These are phyloP conservation scores for Gossypium australe DNA, from an alignment of 345 rosid genomes.

Conservation along the genomic window DNA sequence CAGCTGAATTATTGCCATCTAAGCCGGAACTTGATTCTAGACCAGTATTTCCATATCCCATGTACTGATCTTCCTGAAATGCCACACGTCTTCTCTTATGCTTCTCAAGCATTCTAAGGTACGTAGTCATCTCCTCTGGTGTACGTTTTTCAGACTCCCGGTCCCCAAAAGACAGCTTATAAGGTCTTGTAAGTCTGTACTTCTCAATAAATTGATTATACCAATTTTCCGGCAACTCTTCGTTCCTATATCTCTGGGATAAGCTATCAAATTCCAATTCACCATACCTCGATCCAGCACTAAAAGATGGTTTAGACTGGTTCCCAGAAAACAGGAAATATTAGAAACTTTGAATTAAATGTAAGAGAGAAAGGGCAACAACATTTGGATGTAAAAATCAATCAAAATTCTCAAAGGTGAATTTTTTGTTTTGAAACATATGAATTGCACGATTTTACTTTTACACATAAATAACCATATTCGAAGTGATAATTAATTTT, in stretches of 20 bases:
- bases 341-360: not conserved
- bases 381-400: not conserved
- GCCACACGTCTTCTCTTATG: slow-evolving; percentile 72
- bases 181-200: slow-evolving; percentile 46
- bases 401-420: not conserved
- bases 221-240: slow-evolving; percentile 90
- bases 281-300: slow-evolving; percentile 40
- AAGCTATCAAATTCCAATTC: slow-evolving; percentile 51
- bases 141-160: slow-evolving; percentile 66
- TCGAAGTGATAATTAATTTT: not conserved
- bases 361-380: not conserved
- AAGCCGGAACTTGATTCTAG: slow-evolving; percentile 38
- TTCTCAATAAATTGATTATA: slow-evolving; percentile 70
- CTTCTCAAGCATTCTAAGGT: slow-evolving; percentile 47
- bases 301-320: slow-evolving; percentile 41
- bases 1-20: slow-evolving; percentile 38
- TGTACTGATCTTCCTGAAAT: slow-evolving; percentile 38
- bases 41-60: slow-evolving; percentile 25
- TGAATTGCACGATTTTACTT: not conserved
- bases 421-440: not conserved
- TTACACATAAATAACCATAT: not conserved
- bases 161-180: slow-evolving; percentile 48
- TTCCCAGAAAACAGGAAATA: slow-evolving; percentile 6
- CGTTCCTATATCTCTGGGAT: slow-evolving; percentile 61
- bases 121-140: slow-evolving; percentile 69